Base-by-base conservation (phyloP, 768 basidiomycete genomes). In the Trametes gibbosa region DNA sequence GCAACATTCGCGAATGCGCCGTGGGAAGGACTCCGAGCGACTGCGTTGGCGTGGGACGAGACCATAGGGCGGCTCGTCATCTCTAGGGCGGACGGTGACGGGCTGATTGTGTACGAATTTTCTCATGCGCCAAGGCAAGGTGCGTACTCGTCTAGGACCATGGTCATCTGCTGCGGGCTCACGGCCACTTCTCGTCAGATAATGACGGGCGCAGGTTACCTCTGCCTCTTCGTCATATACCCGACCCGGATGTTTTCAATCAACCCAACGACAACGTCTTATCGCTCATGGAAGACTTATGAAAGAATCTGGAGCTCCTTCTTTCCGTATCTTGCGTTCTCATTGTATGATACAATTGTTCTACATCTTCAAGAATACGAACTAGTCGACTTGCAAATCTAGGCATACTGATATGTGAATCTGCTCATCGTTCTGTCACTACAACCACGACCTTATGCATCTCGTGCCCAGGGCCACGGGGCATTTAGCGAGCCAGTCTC, bases 11-110 rank as follows among this genome's bases (percentile, higher is more conserved):
- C 35, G 57, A 12, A 40, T 61, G 17, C 51, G 57, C 48, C 63
- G 47, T 24, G 50, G 56, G 6, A 53, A 58, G 58, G 45, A 43
- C 16, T 45, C 59, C 51, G 77, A 9, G 67, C 84, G 35, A 69
- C 71, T n/a, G 75, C 81, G 17, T 77, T 87, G 34, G 75, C 82
- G 7, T 89, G 84, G 84, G 87, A 89, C 60, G 86, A 89, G 68
- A 74, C 77, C 23, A 82, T 81, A 13, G 86, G 86, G 3, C 76
- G 85, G 39, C 74, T 87, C 14, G 81, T 82, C 63, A 70, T 86
- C 7, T 79, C 80, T 45, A 72, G 76, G 32, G 75, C 75, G 13
- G 64, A 76, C 8, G 77, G 77, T 27, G 53, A 71, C 3, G 59
- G 69, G 14, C 72, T 86, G 42, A 69, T 74, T 32, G 75, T 86